Evolutionary conservation across 805 yeast species (phyloP).

Genomic region (Hanseniaspora jakobsenii): DNA sequence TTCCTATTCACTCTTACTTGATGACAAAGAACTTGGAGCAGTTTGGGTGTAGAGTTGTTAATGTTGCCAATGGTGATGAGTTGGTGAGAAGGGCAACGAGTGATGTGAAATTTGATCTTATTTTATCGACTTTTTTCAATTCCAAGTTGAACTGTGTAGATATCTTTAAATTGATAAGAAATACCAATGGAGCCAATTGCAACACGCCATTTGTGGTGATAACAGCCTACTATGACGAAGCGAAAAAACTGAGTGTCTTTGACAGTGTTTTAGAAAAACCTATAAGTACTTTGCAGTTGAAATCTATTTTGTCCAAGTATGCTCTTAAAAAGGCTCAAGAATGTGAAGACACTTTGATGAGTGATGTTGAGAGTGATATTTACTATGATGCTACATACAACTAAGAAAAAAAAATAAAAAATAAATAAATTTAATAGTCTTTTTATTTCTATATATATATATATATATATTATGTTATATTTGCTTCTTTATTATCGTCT

Average conservation of each 20-base stretch:
- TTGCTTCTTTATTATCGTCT: too few relatives aligned
- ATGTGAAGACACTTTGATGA: constrained; percentile 25
- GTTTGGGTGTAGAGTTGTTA: constrained; percentile 68
- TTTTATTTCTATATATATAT: too few relatives aligned
- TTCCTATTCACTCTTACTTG: constrained; percentile 66
- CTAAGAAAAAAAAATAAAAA: neutral
- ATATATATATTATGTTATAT: too few relatives aligned
- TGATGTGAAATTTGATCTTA: constrained; percentile 70
- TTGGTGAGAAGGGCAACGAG: constrained; percentile 71
- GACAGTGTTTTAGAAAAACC: constrained; percentile 71
- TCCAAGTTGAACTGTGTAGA: constrained; percentile 61
- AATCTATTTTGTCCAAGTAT: constrained; percentile 24
- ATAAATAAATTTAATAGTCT: too few relatives aligned
- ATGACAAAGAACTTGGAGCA: constrained; percentile 50
- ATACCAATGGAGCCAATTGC: constrained; percentile 66
- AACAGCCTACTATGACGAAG: constrained; percentile 62
- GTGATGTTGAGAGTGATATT: constrained; percentile 24
- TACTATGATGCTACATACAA: neutral
- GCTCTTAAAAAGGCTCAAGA: constrained; percentile 26
- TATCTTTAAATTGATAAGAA: constrained; percentile 60
- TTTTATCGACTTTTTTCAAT: constrained; percentile 60
- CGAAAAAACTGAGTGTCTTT: constrained; percentile 40
- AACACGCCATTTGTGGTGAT: constrained; percentile 66
- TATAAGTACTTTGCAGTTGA: constrained; percentile 23
- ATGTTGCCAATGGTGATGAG: constrained; percentile 71